These are phyloP conservation scores for Lachnellula hyalina DNA, from an alignment of 2,329 filamentous ascomycete species.

Conservation along the genomic window DNA sequence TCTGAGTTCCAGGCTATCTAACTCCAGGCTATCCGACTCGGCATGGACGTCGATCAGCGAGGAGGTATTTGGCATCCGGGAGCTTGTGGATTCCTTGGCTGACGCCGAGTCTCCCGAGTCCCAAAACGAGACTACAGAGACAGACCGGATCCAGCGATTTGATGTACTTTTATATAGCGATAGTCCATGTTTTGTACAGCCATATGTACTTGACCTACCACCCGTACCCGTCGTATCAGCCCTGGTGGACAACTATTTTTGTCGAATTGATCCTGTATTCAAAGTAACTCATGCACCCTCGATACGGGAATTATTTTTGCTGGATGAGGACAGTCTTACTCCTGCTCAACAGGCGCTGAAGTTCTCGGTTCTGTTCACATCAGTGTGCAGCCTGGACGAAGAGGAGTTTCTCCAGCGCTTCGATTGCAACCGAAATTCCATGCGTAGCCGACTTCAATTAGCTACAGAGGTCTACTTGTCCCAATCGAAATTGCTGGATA, in stretches of 20 bases:
- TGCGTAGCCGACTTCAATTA: not conserved
- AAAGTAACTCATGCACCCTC: conserved; percentile 1
- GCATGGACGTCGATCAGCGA: not conserved
- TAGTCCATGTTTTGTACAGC: conserved; percentile 2
- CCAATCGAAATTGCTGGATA: not conserved
- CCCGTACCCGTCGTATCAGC: not conserved
- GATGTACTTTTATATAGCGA: conserved; percentile 2
- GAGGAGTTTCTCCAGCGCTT: not conserved
- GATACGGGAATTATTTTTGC: not conserved
- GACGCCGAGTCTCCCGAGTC: not conserved
- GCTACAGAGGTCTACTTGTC: conserved; percentile 2
- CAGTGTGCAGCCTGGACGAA: not conserved
- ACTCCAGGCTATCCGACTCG: not conserved
- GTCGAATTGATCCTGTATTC: conserved; percentile 3
- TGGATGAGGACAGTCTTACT: not conserved
- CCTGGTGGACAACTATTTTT: not conserved
- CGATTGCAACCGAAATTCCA: not conserved
- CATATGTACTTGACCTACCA: not conserved
- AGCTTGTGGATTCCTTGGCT: not conserved
- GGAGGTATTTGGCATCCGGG: conserved; percentile 3
- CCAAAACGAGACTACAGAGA: not conserved
- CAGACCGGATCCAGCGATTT: not conserved
- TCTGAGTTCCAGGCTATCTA: not conserved
- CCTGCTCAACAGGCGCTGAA: not conserved
- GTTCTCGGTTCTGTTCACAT: conserved; percentile 1